These are phyloP conservation scores for Handroanthus guayacan DNA, from an alignment of 257 asterid species.

Conservation along the genomic window DNA sequence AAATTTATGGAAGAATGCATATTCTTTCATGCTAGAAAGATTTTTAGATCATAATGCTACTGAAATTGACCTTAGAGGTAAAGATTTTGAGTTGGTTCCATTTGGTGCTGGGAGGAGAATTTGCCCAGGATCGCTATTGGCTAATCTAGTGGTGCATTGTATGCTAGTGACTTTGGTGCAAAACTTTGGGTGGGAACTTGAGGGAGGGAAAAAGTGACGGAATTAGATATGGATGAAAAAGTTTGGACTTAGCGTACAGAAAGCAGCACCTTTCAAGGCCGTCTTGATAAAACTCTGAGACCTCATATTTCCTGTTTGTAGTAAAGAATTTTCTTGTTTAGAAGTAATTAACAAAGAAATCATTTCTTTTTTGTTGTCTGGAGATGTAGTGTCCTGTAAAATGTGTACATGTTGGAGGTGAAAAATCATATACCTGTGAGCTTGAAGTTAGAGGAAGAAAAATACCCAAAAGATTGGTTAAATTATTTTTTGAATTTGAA, in stretches of 20 bases:
- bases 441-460: too few relatives aligned
- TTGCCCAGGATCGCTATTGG: slow-evolving; percentile 42
- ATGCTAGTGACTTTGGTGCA: slow-evolving; percentile 34
- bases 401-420: background rate
- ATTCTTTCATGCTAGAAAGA: slow-evolving; percentile 36
- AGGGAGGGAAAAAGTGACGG: slow-evolving; percentile 19
- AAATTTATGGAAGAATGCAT: slow-evolving; percentile 34
- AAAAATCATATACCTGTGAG: background rate
- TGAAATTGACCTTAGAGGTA: slow-evolving; percentile 33
- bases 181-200: slow-evolving; percentile 38
- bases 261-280: slow-evolving; percentile 33
- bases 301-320: too few relatives aligned
- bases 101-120: slow-evolving; percentile 36
- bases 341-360: too few relatives aligned
- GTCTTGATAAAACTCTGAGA: slow-evolving; percentile 15
- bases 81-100: slow-evolving; percentile 32
- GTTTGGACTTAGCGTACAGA: slow-evolving; percentile 34
- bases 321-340: too few relatives aligned
- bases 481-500: too few relatives aligned
- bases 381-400: too few relatives aligned
- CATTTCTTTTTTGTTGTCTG: too few relatives aligned
- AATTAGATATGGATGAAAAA: slow-evolving; percentile 40
- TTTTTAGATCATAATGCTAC: slow-evolving; percentile 15
- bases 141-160: slow-evolving; percentile 36
- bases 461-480: too few relatives aligned